Evolutionary conservation across 495 filamentous ascomycete species (phyloP).

Genomic region (Hypoxylon trugodes): DNA sequence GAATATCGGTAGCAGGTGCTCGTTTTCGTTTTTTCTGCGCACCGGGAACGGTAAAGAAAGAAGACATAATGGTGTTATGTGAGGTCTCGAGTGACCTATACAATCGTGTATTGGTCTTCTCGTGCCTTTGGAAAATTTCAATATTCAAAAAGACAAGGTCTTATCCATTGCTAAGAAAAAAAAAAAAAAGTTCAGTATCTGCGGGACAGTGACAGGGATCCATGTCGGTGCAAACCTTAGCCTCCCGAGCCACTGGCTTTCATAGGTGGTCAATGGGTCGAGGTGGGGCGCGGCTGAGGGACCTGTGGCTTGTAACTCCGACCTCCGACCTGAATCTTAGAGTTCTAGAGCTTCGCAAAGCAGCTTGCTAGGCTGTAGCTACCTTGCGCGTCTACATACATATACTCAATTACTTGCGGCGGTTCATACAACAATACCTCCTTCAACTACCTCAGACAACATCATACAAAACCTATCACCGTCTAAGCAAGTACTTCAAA

Average conservation of each 20-base stretch:
- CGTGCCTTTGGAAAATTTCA: constrained; percentile 31
- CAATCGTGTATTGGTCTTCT: constrained; percentile 28
- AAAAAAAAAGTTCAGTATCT: constrained; percentile 43
- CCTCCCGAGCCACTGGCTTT: background rate
- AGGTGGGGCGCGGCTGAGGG: constrained; percentile 26
- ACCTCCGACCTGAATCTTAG: constrained; percentile 21
- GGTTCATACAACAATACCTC: constrained; percentile 23
- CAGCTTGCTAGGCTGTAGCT: constrained; percentile 49
- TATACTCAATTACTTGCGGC: constrained; percentile 10
- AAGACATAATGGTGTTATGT: constrained; percentile 67
- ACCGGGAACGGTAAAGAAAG: constrained; percentile 82
- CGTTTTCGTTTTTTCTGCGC: constrained; percentile 84
- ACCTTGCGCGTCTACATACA: constrained; percentile 45
- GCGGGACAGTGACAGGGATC: constrained; percentile 37
- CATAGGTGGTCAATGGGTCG: constrained; percentile 6
- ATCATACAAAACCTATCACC: constrained; percentile 1
- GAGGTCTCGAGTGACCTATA: constrained; percentile 20
- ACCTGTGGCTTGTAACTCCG: constrained; percentile 32
- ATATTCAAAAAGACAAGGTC: constrained; percentile 35
- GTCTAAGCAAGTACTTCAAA: constrained; percentile 30
- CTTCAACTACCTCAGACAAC: constrained; percentile 14
- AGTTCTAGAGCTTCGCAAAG: constrained; percentile 23
- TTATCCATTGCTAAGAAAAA: constrained; percentile 22
- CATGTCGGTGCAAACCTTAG: constrained; percentile 17
- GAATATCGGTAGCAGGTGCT: constrained; percentile 48